These are phyloP conservation scores for Aureobasidium sp. DNA, from an alignment of 2,329 filamentous ascomycete genomes.

Conservation along the genomic window DNA sequence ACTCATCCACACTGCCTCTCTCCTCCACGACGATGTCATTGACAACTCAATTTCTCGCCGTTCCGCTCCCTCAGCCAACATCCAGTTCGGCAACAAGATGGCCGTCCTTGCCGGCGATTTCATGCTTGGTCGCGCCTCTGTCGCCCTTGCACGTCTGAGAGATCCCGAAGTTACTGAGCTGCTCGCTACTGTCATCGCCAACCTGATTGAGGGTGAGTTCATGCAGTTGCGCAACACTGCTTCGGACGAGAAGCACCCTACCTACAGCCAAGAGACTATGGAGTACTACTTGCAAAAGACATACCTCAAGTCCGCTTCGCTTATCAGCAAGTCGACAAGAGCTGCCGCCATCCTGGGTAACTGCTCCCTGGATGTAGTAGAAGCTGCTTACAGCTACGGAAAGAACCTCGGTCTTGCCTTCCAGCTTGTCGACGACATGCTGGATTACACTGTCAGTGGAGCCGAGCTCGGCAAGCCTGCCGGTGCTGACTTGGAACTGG, in stretches of 20 bases:
- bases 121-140: conserved; percentile 81
- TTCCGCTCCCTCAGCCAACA: conserved; percentile 78
- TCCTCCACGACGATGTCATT: conserved; percentile 97
- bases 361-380: conserved; percentile 66
- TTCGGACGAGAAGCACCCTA: conserved; percentile 71
- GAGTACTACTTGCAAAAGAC: conserved; percentile 97
- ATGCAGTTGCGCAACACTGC: conserved; percentile 99
- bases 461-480: conserved; percentile 88
- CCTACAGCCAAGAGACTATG: conserved; percentile 81
- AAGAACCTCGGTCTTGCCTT: conserved; percentile 92
- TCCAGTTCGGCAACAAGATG: conserved; percentile 99
- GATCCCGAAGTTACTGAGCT: conserved; percentile 94
- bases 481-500: conserved; percentile 86
- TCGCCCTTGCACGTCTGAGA: conserved; percentile 79
- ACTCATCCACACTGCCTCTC: conserved; percentile 90
- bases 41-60: conserved; percentile 83
- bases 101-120: conserved; percentile 97
- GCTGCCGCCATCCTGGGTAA: conserved; percentile 80
- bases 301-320: conserved; percentile 89
- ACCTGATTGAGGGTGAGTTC: conserved; percentile 96
- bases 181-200: conserved; percentile 91
- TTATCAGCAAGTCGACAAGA: conserved; percentile 94
- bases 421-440: conserved; percentile 94
- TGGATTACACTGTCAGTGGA: conserved; percentile 86
- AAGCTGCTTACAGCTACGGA: conserved; percentile 85